Percentiles rank a stretch among this genome's conserved stretches.
Evolutionary conservation across 208 protist genomes (phyloP).

Genomic region (Leishmania tropica): DNA sequence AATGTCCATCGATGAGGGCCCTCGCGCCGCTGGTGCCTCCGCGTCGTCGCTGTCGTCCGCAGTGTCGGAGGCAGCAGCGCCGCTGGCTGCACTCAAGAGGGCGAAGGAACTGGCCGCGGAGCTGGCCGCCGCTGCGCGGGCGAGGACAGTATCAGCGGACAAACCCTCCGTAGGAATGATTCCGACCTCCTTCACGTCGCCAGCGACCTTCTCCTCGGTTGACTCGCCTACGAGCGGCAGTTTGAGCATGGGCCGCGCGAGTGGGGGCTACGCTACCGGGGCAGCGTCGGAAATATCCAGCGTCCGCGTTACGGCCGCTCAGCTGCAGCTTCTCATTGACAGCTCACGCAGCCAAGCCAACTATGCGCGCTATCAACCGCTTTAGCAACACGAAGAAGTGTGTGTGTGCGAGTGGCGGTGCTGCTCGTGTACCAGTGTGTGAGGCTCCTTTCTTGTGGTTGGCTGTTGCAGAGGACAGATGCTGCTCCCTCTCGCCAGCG

Average conservation of each 20-base stretch:
- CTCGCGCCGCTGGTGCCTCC: neutral
- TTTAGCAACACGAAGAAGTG: constrained; percentile 1
- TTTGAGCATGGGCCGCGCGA: constrained; percentile 16
- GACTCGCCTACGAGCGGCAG: constrained; percentile 13
- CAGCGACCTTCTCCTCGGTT: constrained; percentile 18
- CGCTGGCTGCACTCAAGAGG: constrained; percentile 25
- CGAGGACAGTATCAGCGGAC: constrained; percentile 4
- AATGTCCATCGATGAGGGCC: neutral
- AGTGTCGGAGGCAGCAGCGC: constrained; percentile 3
- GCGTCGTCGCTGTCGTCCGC: neutral
- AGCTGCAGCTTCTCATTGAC: constrained; percentile 28
- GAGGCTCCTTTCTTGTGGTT: neutral
- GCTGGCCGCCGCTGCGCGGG: constrained; percentile 23
- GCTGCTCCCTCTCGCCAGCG: neutral
- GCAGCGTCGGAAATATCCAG: constrained; percentile 11
- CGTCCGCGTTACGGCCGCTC: constrained; percentile 27
- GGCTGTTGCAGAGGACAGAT: neutral
- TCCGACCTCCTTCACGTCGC: neutral
- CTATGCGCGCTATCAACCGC: constrained; percentile 13
- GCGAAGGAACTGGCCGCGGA: constrained; percentile 21
- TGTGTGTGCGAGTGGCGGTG: neutral
- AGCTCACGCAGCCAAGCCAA: constrained; percentile 21
- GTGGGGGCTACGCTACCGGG: neutral
- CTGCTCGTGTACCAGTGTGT: neutral
- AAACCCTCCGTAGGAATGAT: constrained; percentile 2